Base-by-base conservation (phyloP, 306 rosid genomes). In the Dryas drummondii region DNA sequence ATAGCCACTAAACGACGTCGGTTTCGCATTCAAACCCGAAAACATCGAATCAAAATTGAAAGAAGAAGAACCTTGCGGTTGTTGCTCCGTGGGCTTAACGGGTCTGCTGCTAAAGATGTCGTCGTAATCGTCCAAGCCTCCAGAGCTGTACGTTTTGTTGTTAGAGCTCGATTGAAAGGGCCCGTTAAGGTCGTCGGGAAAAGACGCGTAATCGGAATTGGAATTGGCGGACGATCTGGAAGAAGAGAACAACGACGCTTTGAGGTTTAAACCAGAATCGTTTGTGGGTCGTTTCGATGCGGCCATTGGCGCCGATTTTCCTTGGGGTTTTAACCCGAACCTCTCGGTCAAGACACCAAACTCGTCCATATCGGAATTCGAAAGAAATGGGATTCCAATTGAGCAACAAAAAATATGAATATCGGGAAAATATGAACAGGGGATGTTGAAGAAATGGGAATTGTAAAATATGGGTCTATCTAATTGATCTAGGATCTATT, bases 261-360 rank as follows among this genome's bases (percentile, higher is more conserved):
- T 79, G 78, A 76, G 70, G 77, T 74, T 81, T 0, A 27, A 47
- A 70, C 61, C 80, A 48, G 90, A 77, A 78, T 78, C 78, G n/a
- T 81, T 75, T 63, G 59, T 32, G 86, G 56, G 83, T 70, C 72
- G 83, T 65, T 89, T 93, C 3, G 87, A 74, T 7, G 91, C 84
- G 4, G 93, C 93, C 98, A 93, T 93, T 17, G 98, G 98, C 69
- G 96, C 97, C 62, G 89, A 68, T 82, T 89, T 91, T 9, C 97
- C 98, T 75, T 91, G 98, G 6, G 93, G 96, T 62, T 89, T 93
- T 87, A 93, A 81, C 15, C 98, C 99, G 62, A 49, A 89, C 53
- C 85, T 73, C 77, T 90, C 88, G 4, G 99, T 94, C 17, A 94
- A 81, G 41, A 94, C 97, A 7, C 96, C 97, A 45, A 94, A 94